phyloP scores from a whole-genome alignment of 306 rosid species.

The Geum urbanum region DNA sequence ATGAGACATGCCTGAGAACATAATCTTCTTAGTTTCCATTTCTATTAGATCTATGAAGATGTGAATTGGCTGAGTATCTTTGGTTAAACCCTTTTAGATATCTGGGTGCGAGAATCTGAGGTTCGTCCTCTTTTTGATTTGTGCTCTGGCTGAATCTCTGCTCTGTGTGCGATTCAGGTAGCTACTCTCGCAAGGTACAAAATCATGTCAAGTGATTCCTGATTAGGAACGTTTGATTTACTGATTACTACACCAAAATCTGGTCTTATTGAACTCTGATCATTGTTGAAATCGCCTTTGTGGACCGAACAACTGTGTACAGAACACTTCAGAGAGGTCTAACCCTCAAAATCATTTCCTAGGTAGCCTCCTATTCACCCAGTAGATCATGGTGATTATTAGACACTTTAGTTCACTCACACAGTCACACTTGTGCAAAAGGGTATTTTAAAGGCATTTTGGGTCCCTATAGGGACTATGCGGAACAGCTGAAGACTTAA shows the following conservation, averaged over 20 bases:
- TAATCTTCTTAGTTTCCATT: background rate
- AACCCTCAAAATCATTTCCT: background rate
- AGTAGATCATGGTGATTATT: background rate
- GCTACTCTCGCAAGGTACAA: background rate
- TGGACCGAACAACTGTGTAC: background rate
- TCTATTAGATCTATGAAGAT: background rate
- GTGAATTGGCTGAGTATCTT: background rate
- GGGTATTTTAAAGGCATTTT: background rate
- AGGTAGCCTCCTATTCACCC: background rate
- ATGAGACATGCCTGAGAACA: background rate
- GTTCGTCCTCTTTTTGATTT: background rate
- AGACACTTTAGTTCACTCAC: background rate
- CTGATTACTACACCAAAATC: background rate
- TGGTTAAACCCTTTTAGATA: background rate
- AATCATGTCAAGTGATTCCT: background rate
- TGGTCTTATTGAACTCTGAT: background rate
- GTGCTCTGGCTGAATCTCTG: background rate
- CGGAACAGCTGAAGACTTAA: background rate
- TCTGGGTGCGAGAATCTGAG: background rate
- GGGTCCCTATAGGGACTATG: background rate
- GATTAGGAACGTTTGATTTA: background rate
- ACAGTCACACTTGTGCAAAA: background rate
- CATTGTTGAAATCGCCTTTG: background rate
- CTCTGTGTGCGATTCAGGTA: background rate
- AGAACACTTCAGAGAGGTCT: background rate